Base-by-base conservation (phyloP, 2,329 filamentous ascomycete genomes). In the Eurotiales sp. region DNA sequence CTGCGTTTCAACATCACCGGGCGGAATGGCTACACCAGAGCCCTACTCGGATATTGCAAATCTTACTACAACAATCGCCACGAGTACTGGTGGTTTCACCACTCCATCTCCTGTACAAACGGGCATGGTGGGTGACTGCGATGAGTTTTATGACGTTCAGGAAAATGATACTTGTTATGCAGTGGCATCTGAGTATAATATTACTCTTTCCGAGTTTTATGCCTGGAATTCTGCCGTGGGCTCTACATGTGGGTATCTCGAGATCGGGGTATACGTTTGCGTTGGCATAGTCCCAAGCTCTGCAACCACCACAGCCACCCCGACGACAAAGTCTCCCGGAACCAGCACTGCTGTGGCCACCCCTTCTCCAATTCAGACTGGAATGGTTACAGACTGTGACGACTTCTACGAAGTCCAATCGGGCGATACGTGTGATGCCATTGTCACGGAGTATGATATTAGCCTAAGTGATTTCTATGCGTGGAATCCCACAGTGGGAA, bases 401-500 rank as follows among this genome's bases (percentile, higher is more conserved):
- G 27, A 15, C 1, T 47, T 47, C 32, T 15, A 37, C 12, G 15
- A 37, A 7, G 44, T 39, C 5, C 17, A 23, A 12, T 6, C 6
- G 6, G n/a, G n/a, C 10, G 41, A 44, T 30, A 14, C 17, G 15
- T 44, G 41, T 30, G 23, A 17, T 30, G 12, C 25, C 11, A 30
- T 44, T 17, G 41, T 25, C 6, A 11, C 25, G 5, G 11, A 30
- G 6, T 44, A 44, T 32, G 41, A 27, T 19, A 44, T 44, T 15
- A 17, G 11, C 7, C 41, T 44, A 2, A n/a, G n/a, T 8, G 2
- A 30, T 14, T 30, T 44, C 10, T 44, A 58, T 25, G 15, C 29
- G 10, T 55, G 55, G 27, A 69, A 70, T 39, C 64, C 66, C 2
- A 56, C 52, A n/a, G 55, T 64, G 17, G 57, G 58, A 12, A 50